These are phyloP conservation scores for Picea mariana DNA, from an alignment of 83 land plant species.

Conservation along the genomic window DNA sequence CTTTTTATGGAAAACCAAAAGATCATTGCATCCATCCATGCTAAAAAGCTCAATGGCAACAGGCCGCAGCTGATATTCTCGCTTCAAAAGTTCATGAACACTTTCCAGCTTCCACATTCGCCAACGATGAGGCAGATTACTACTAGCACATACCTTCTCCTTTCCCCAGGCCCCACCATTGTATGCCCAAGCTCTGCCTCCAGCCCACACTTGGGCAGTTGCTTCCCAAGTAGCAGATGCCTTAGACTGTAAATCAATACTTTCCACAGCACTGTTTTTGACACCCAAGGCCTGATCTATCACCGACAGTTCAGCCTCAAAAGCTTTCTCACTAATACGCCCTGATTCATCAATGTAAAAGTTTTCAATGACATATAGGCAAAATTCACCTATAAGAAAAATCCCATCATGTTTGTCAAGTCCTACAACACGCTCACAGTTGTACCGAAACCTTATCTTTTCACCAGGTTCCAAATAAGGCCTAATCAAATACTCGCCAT, in stretches of 20 bases:
- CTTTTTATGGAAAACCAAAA: slow-evolving; percentile 94
- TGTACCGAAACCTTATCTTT: slow-evolving; percentile 85
- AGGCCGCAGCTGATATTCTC: slow-evolving; percentile 97
- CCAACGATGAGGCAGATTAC: slow-evolving; percentile 89
- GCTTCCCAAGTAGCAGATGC: slow-evolving; percentile 57
- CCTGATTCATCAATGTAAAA: slow-evolving; percentile 87
- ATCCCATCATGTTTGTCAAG: slow-evolving; percentile 99
- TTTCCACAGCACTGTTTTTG: slow-evolving; percentile 54
- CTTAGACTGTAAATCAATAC: slow-evolving; percentile 54
- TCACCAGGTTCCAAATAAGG: slow-evolving; percentile 95
- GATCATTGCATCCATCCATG: slow-evolving; percentile 99
- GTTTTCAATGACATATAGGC: slow-evolving; percentile 91
- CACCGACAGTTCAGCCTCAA: slow-evolving; percentile 88
- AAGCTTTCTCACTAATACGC: slow-evolving; percentile 85
- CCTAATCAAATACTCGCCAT: slow-evolving; percentile 95
- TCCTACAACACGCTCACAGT: slow-evolving; percentile 98
- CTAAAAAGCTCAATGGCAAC: slow-evolving; percentile 99
- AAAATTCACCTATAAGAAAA: slow-evolving; percentile 92
- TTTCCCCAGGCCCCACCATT: slow-evolving; percentile 99
- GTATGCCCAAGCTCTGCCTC: slow-evolving; percentile 98
- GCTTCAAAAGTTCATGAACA: slow-evolving; percentile 95
- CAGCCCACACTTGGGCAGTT: slow-evolving; percentile 51
- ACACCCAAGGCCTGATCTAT: slow-evolving; percentile 99
- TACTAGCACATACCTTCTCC: slow-evolving; percentile 71
- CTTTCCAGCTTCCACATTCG: slow-evolving; percentile 98